Evolutionary conservation across 441 rosid genomes (phyloP), one percentile per base, ranked within the genome.

Genomic region (Populus hybrid): DNA sequence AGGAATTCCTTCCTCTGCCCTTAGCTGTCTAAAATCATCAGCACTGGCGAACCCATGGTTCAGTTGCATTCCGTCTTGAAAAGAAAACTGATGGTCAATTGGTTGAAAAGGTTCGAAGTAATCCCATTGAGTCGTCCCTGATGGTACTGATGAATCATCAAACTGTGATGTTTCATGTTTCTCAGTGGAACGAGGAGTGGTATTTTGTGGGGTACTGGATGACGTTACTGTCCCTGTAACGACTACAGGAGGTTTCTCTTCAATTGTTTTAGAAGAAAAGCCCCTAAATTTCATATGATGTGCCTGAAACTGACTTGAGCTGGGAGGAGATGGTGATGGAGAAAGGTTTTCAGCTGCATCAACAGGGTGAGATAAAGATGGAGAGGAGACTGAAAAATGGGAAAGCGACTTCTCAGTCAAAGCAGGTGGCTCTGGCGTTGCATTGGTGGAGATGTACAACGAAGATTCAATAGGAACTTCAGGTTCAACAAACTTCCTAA

Each of bases 121-220:
- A 88, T 96, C 99, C 99, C 99, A 96, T 10, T 83, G 91, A 14
- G 92, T 88, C 68, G 91, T 84, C 81, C 82, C 92, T 38, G 93
- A 69, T 8, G 90, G 90, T 50, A 78, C 69, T 23, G 87, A 74
- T 72, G 97, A 89, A 78, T 77, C 88, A 72, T 88, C 93, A 72
- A 81, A 80, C n/a, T 87, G 83, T 36, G 80, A 86, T 40, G 88
- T 28, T 76, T 92, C 93, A 29, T 88, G 82, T 77, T 82, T 88
- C 72, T 79, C 92, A 29, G 81, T 42, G 23, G 86, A 85, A 78
- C 80, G 81, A 74, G 88, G 83, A 2, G 88, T 79, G 40, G 73
- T 69, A 64, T 81, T 86, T 45, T 71, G 87, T 76, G 87, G 92
- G 71, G 84, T 83, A 79, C 83, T 79, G 63, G 94, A 92, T 11